phyloP scores from a whole-genome alignment of 177 flowering plant species.

The Telopea speciosissima region DNA sequence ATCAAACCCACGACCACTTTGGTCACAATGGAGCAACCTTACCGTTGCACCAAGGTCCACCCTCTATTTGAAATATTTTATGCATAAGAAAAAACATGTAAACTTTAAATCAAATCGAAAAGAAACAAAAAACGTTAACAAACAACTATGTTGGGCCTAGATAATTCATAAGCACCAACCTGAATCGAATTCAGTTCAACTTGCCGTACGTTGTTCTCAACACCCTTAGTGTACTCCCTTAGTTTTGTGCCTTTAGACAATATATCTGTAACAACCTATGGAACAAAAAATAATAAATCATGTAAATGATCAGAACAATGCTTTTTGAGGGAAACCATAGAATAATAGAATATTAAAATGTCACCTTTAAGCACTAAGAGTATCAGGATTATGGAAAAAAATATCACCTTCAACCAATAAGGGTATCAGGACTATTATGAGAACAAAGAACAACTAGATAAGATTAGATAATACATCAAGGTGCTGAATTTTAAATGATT shows the following conservation, averaged over 20 bases:
- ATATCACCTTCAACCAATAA: too few relatives aligned
- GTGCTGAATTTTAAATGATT: neutral
- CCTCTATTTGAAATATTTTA: too few relatives aligned
- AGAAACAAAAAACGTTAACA: too few relatives aligned
- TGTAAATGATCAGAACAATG: neutral
- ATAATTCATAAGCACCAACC: conserved; percentile 34
- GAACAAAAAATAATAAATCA: conserved; percentile 6
- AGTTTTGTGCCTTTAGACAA: conserved; percentile 76
- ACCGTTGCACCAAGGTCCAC: too few relatives aligned
- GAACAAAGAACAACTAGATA: neutral
- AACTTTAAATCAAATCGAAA: too few relatives aligned
- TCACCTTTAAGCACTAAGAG: neutral
- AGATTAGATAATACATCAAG: neutral
- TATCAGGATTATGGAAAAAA: neutral
- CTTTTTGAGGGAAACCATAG: neutral
- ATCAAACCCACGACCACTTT: too few relatives aligned
- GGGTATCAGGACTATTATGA: neutral
- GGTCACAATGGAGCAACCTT: too few relatives aligned
- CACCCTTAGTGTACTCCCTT: conserved; percentile 83
- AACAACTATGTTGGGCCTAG: neutral
- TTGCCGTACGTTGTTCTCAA: conserved; percentile 81
- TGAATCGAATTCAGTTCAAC: conserved; percentile 90
- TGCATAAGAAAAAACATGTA: too few relatives aligned
- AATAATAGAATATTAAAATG: neutral
- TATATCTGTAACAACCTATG: conserved; percentile 82